Evolutionary conservation across 352 stramenopile genomes (phyloP).

Genomic region (Peronospora tabacina): DNA sequence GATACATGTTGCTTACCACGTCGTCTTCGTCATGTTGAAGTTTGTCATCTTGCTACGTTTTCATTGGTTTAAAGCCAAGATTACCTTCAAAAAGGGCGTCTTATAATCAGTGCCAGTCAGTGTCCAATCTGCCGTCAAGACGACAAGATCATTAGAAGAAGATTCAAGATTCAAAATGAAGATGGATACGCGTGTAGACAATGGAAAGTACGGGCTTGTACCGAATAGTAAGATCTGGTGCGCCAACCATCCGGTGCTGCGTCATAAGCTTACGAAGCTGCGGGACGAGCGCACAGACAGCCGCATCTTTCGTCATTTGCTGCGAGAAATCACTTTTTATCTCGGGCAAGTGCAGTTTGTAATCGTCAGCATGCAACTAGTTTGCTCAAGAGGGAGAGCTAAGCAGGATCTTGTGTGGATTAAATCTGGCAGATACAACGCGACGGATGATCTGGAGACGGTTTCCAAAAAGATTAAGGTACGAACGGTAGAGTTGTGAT

Average conservation of each 20-base stretch:
- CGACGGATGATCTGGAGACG: conserved; percentile 60
- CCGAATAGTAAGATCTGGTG: conserved; percentile 73
- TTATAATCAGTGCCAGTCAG: conserved; percentile 8
- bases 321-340: conserved; percentile 97
- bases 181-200: conserved; percentile 55
- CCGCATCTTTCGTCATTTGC: conserved; percentile 90
- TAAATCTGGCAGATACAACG: conserved; percentile 56
- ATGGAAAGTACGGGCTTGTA: conserved; percentile 53
- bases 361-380: background rate
- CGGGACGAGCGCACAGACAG: conserved; percentile 90
- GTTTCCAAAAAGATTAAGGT: conserved; percentile 71
- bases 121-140: conserved; percentile 15
- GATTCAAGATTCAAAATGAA: conserved; percentile 34
- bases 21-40: conserved; percentile 18
- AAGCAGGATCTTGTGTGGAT: background rate
- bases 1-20: conserved; percentile 1
- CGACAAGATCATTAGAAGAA: conserved; percentile 1
- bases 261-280: conserved; percentile 95
- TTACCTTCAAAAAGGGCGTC: conserved; percentile 4
- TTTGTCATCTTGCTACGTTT: conserved; percentile 2
- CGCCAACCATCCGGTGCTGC: conserved; percentile 86
- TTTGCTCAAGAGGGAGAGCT: background rate
- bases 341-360: conserved; percentile 77
- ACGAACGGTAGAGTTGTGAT: background rate
- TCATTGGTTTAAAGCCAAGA: conserved; percentile 23